These are phyloP conservation scores for Glebionis coronaria DNA, from an alignment of 129 eudicot species.

Conservation along the genomic window DNA sequence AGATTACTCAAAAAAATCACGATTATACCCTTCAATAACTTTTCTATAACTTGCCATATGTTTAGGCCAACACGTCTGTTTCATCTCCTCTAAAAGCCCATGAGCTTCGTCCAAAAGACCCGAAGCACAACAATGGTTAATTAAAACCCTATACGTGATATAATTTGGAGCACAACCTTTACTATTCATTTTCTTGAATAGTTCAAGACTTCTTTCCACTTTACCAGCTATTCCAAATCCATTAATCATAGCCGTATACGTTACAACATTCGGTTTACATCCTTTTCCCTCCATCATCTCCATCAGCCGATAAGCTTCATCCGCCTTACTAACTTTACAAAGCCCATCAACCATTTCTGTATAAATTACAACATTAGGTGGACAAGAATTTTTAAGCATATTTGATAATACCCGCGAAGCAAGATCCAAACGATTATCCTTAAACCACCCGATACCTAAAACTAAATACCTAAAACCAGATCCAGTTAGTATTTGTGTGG, in stretches of 20 bases:
- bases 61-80: constrained; percentile 83
- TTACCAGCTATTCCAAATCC: constrained; percentile 77
- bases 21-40: constrained; percentile 80
- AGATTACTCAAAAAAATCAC: constrained; percentile 58
- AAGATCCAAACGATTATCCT: constrained; percentile 90
- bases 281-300: constrained; percentile 94
- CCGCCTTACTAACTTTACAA: constrained; percentile 77
- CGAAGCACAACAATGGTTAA: constrained; percentile 64
- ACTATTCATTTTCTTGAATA: constrained; percentile 52
- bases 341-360: constrained; percentile 93
- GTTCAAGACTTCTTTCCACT: constrained; percentile 68
- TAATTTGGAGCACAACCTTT: constrained; percentile 92
- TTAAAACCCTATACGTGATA: constrained; percentile 68
- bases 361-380: constrained; percentile 84
- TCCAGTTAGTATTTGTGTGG: no score
- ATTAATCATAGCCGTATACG: constrained; percentile 91
- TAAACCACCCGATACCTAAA: no score
- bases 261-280: constrained; percentile 86
- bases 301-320: constrained; percentile 87
- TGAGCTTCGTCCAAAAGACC: constrained; percentile 73
- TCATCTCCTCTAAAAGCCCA: constrained; percentile 83
- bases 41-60: constrained; percentile 56
- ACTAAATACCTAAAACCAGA: no score
- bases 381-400: constrained; percentile 74
- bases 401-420: constrained; percentile 74